A percentile compares a stretch with the other conserved stretches of the same genome.
Conservation (phyloP, 306 rosid genomes). For the Cicer pinnatifidum region DNA sequence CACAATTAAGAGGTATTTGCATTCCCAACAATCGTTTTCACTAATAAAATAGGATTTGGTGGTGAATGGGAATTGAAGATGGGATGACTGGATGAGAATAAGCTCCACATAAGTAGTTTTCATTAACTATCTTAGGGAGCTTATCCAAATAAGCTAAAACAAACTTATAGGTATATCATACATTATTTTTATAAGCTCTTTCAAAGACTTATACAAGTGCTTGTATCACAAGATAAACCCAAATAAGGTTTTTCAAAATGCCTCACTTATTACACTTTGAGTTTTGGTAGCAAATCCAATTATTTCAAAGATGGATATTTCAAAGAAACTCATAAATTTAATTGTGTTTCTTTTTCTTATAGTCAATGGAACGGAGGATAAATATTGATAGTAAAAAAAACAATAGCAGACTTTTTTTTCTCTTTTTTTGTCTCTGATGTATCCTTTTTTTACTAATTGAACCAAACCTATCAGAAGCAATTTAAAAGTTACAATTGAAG, state of each 20-base stretch:
- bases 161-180: not conserved
- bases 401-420: not conserved
- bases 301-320: not conserved
- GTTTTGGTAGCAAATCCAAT: slow-evolving; percentile 1
- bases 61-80: not conserved
- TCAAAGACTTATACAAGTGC: not conserved
- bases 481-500: slow-evolving; percentile 29
- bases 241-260: not conserved
- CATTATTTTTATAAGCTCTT: not conserved
- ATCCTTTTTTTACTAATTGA: slow-evolving; percentile 7
- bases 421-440: not conserved
- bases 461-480: not conserved
- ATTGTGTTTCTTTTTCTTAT: not conserved
- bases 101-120: not conserved
- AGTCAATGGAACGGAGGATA: not conserved
- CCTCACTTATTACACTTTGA: not conserved
- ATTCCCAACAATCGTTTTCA: not conserved
- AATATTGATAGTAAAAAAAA: not conserved
- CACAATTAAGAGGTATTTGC: not conserved
- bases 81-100: not conserved
- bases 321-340: not conserved
- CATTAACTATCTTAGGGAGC: not conserved
- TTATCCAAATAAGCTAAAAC: not conserved
- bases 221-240: not conserved
- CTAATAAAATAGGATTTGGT: not conserved